Evolutionary conservation across 805 yeast genomes (phyloP).

Genomic region (Candida caryicola): DNA sequence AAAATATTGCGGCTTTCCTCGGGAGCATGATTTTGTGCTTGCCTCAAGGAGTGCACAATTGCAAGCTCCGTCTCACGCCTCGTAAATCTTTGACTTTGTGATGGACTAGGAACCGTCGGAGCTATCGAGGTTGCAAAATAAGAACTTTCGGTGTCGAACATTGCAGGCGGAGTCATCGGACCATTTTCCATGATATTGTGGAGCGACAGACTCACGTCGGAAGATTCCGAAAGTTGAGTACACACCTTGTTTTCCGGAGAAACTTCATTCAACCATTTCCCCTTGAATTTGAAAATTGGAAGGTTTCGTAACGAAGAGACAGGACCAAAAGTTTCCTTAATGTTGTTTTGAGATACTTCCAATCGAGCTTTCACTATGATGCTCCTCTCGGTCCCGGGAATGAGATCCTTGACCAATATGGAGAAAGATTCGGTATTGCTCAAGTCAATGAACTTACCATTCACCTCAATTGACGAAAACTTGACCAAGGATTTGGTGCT

Average conservation of each 20-base stretch:
- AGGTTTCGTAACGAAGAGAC: slow-evolving; percentile 1
- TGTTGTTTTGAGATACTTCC: slow-evolving; percentile 1
- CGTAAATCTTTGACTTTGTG: slow-evolving; percentile 20
- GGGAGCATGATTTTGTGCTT: background rate
- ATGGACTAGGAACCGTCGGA: background rate
- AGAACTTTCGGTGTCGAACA: background rate
- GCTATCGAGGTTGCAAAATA: background rate
- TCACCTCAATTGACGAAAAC: slow-evolving; percentile 20
- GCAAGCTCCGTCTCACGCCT: slow-evolving; percentile 35
- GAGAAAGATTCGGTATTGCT: slow-evolving; percentile 6
- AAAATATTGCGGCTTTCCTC: slow-evolving; percentile 7
- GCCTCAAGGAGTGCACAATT: slow-evolving; percentile 19
- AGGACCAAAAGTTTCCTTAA: slow-evolving; percentile 2
- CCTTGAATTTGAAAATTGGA: slow-evolving; percentile 9
- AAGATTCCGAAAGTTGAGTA: background rate
- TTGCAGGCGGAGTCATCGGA: slow-evolving; percentile 5
- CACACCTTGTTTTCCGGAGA: background rate
- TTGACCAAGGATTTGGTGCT: slow-evolving; percentile 14
- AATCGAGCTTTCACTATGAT: slow-evolving; percentile 14
- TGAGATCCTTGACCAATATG: slow-evolving; percentile 14
- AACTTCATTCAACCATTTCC: slow-evolving; percentile 10
- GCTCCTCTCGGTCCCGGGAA: slow-evolving; percentile 14
- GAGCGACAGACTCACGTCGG: background rate
- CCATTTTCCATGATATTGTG: slow-evolving; percentile 1
- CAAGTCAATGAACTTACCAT: slow-evolving; percentile 19